Conservation (phyloP, 2,329 filamentous ascomycete genomes). For the Botryotinia narcissicola region DNA sequence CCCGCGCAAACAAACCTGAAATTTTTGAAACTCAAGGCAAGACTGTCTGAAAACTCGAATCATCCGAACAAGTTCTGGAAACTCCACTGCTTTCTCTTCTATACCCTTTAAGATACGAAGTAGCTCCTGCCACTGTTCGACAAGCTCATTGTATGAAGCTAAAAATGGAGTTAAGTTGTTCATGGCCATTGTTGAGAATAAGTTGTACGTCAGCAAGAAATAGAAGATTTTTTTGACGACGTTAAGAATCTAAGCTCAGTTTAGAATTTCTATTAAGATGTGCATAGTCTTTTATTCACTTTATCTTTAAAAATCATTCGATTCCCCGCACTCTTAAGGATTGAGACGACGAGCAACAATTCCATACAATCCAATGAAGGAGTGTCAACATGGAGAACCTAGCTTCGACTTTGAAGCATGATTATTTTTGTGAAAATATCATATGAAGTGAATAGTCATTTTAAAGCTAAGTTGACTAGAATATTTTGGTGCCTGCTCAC, state of each 20-base stretch:
- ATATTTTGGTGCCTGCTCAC: no score
- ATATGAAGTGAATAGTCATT: background rate
- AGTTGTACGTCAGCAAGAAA: fast-evolving
- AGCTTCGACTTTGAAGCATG: background rate
- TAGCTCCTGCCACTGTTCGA: background rate
- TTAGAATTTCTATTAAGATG: background rate
- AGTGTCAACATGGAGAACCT: background rate
- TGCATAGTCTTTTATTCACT: background rate
- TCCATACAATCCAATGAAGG: background rate
- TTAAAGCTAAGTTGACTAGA: no score
- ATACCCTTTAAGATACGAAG: background rate
- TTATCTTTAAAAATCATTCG: background rate
- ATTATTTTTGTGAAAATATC: background rate
- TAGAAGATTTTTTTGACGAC: fast-evolving
- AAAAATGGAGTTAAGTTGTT: background rate
- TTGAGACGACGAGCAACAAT: background rate
- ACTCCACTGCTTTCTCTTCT: background rate
- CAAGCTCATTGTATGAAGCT: background rate
- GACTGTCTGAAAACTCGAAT: background rate
- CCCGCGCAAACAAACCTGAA: background rate
- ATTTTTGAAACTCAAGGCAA: background rate
- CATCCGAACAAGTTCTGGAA: background rate
- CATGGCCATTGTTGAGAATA: background rate
- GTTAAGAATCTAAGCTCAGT: background rate
- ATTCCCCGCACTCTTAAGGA: background rate